Base-by-base conservation (phyloP, 495 filamentous ascomycete species). In the Ascodesmis nigricans region DNA sequence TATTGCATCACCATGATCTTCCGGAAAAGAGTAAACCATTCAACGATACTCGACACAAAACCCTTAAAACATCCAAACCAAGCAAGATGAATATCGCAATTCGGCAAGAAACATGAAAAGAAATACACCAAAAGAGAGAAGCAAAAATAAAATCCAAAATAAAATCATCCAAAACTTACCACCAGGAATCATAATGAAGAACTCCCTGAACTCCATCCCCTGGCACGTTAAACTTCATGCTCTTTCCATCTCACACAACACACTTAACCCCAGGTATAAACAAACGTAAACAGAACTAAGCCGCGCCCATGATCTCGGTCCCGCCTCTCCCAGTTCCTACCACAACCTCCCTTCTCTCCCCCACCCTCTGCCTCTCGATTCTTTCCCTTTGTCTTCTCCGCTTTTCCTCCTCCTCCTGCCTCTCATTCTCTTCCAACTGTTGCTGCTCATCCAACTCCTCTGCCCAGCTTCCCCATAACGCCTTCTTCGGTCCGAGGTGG, bases 391-490 rank as follows among this genome's bases (percentile, higher is more conserved):
- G 20, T 5, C 40, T 46, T 6, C 26, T 46, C 10, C 40, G 46
- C 20, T 34, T 38, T 24, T 50, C 46, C 23, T 47, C 37, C 10
- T 52, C 49, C 28, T 43, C 35, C 16, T 34, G 21, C 22, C 35
- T 41, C 38, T 52, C 44, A 25, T 56, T 51, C 40, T 63, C 52
- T 38, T 58, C 53, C 19, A 57, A 58, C 29, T 66, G 57, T 44
- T 68, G 65, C 22, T 62, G 66, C 27, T 58, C 73, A 31, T 76
- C 75, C 46, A 74, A 74, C 36, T 71, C 70, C 59, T 92, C 87
- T 2, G 87, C 90, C 87, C 90, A 95, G 15, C 71, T 67, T 18
- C 84, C 87, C 84, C 87, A 97, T 17, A 97, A 65, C 13, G 75
- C 81, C 43, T 79, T 68, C 65, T 93, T 93, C 38, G 72, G 77